Base-by-base conservation (phyloP, 2,329 filamentous ascomycete species). In the Karstenula rhodostoma region DNA sequence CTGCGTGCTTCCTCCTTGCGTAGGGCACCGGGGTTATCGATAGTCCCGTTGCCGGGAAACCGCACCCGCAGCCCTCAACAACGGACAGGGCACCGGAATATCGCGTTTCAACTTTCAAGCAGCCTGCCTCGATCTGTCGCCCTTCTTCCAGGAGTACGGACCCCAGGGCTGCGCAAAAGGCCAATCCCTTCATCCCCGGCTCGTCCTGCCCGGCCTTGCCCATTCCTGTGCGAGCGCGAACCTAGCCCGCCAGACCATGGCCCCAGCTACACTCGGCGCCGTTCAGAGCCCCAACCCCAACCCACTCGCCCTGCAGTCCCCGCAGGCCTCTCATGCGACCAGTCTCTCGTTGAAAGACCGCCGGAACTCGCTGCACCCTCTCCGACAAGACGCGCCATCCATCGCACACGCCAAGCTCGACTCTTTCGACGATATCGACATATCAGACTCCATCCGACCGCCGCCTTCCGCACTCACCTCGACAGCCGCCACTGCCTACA, bases 61-160 rank as follows among this genome's bases (percentile, higher is more conserved):
- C 49, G 46, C 40, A 13, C 50, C 29, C 32, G 22, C 54, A 3
- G 32, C 15, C 22, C 52, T 42, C 40, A 46, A 29, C 62, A 63
- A 50, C 58, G 52, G 58, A 61, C 65, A 67, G 58, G 65, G 62
- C 58, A 44, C 51, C 40, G 27, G 55, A 57, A 29, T 61, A 65
- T 66, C 59, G 54, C 64, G 72, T 76, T 75, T 74, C 73, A 74
- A 63, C 71, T 76, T 75, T 74, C 73, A 74, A 63, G 48, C 57
- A 27, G 56, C 48, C 25, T 61, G 67, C 61, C 65, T 68, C 66
- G 64, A 56, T 67, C 64, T 65, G 52, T 64, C 61, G 62, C 58
- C 57, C 62, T 51, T 48, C 27, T 44, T 48, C 57, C 59, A 62
- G 56, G n/a, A 61, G 59, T 62, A 40, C 22, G 66, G 60, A 67